These are phyloP conservation scores for Aspergillus saccharolyticus DNA, from an alignment of 495 filamentous ascomycete species.

Conservation along the genomic window DNA sequence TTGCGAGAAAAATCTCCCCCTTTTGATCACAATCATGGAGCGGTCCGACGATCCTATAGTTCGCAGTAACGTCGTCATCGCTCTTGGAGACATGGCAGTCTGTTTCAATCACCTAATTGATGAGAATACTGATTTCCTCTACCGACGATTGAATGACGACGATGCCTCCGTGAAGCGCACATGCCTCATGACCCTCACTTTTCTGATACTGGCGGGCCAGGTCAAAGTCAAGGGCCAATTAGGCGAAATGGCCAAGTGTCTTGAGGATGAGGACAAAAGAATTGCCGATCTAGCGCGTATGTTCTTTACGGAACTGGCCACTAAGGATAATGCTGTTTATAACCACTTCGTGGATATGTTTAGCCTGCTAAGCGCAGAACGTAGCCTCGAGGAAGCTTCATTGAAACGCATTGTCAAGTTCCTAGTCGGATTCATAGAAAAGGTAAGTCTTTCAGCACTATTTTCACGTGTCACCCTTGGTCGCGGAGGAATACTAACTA, in stretches of 20 bases:
- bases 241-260: conserved; percentile 98
- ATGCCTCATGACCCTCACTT: conserved; percentile 97
- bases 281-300: conserved; percentile 91
- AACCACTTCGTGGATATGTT: conserved; percentile 99
- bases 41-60: conserved; percentile 84
- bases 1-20: conserved; percentile 86
- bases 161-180: conserved; percentile 92
- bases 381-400: conserved; percentile 73
- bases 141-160: conserved; percentile 82
- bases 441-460: conserved; percentile 53
- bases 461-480: neutral
- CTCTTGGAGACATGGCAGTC: conserved; percentile 97
- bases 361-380: conserved; percentile 78
- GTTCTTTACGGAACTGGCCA: conserved; percentile 97
- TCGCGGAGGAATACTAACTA: conserved; percentile 7
- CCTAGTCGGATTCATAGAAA: conserved; percentile 91
- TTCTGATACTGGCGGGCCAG: conserved; percentile 93
- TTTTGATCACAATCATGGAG: conserved; percentile 97
- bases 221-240: conserved; percentile 99
- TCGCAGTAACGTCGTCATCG: conserved; percentile 92
- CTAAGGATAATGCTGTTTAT: conserved; percentile 98
- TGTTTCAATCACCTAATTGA: conserved; percentile 99
- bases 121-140: conserved; percentile 98
- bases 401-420: conserved; percentile 86
- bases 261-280: conserved; percentile 89